These are phyloP conservation scores for Fusarium clavum DNA, from an alignment of 2,329 filamentous ascomycete species.

Conservation along the genomic window DNA sequence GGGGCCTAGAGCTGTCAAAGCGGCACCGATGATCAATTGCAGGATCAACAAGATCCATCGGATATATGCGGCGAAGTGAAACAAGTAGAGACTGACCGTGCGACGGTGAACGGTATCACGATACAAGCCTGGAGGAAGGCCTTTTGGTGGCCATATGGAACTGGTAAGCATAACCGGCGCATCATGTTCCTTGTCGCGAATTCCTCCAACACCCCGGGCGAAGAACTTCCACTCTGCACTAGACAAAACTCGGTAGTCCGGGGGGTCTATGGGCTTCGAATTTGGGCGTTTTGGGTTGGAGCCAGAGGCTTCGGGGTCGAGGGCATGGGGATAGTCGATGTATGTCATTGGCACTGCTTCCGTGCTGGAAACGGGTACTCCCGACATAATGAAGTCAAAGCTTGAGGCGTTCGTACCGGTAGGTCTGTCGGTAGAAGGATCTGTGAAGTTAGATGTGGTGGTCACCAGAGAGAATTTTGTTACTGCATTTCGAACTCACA, in stretches of 20 bases:
- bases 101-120: constrained; percentile 60
- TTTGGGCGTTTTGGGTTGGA: not conserved
- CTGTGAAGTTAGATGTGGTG: not conserved
- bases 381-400: not conserved
- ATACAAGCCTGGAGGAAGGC: constrained; percentile 63
- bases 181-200: constrained; percentile 59
- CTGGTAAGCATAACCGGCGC: constrained; percentile 56
- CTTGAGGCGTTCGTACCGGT: not conserved
- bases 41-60: constrained; percentile 61
- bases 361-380: not conserved
- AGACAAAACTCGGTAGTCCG: constrained; percentile 55
- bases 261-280: not conserved
- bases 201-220: constrained; percentile 60
- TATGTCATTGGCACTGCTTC: not conserved
- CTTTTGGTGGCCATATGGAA: constrained; percentile 59
- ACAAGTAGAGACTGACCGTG: constrained; percentile 58
- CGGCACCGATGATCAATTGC: constrained; percentile 62
- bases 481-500: too few species aligned
- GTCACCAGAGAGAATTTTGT: not conserved
- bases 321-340: not conserved
- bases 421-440: not conserved
- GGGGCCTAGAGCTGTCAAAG: constrained; percentile 63
- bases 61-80: constrained; percentile 56
- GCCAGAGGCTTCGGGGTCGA: not conserved
- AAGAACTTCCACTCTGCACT: constrained; percentile 60